Base-by-base conservation (phyloP, 2,329 filamentous ascomycete genomes). In the Metarhizium humberi region DNA sequence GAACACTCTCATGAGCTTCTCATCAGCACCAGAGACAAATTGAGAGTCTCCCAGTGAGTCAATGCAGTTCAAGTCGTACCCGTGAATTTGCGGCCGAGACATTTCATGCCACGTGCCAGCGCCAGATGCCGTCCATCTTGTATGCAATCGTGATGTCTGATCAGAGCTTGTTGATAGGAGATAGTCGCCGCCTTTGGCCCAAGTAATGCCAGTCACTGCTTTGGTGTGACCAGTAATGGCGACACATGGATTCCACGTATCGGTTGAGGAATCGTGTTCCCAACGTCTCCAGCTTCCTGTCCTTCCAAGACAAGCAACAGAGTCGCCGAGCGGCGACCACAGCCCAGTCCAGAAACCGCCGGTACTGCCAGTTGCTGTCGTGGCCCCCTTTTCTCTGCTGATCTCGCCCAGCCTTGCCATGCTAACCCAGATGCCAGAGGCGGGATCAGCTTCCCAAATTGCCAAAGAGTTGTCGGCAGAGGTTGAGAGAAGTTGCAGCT, bases 1-100 rank as follows among this genome's bases (percentile, higher is more conserved):
- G 70, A 99, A 99, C 2, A 99, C 92, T 29, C 94, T 87, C 69
- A 99, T 82, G n/a, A 99, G 82, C 72, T 99, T 99, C 75, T 99
- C 94, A 61, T 99, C 94, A 3, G 94, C 94, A 6, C 94, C 94
- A 2, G 92, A 95, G 25, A 97, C 87, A 67, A 99, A 99, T 62
- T 86, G 87, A 7, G 82, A 79, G 7, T 80, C 71, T 7, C 83
- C 85, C 5, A 96, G 76, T 0, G 85, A 81, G 65, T 91, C 88
- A 59, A 97, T 85, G 69, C 94, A 97, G 75, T 97, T 99, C 54
- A 99, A 79, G 69, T 99, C 92, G 69, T 99, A 99, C 42, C 94
- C 94, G 68, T 99, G 94, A 60, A 99, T 99, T 69, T 99, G 94
- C 4, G 94, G 94, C 51, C 94, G 80, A 1, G 92, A 87, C 76